Conservation (phyloP, 768 basidiomycete genomes). For the Lactifluus rugatus region DNA sequence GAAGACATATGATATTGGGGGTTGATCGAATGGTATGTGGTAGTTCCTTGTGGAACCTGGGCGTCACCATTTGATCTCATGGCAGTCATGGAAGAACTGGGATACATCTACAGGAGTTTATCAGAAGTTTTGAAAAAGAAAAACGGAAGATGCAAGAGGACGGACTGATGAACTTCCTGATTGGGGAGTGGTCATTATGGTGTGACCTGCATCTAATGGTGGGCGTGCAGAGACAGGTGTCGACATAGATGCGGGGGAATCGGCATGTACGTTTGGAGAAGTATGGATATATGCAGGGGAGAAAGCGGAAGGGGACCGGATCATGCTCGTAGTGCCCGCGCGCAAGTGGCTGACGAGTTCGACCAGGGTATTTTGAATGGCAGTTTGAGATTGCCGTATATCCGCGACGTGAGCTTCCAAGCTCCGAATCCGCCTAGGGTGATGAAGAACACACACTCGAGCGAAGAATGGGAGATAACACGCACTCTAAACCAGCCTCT, state of each 20-base stretch:
- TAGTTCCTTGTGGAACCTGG: slow-evolving; percentile 3
- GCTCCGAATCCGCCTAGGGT: slow-evolving; percentile 73
- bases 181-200: slow-evolving; percentile 22
- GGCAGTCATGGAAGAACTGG: slow-evolving; percentile 3
- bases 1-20: slow-evolving; percentile 7
- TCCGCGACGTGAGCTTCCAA: slow-evolving; percentile 82
- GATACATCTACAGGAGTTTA: slow-evolving; percentile 14
- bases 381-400: slow-evolving; percentile 59
- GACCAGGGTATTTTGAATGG: slow-evolving; percentile 69
- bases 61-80: slow-evolving; percentile 1
- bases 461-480: slow-evolving; percentile 14
- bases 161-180: slow-evolving; percentile 26
- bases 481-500: slow-evolving; percentile 84
- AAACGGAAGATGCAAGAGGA: background rate
- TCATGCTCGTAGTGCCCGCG: slow-evolving; percentile 34
- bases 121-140: background rate
- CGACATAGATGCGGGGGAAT: slow-evolving; percentile 34
- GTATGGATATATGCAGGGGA: slow-evolving; percentile 46
- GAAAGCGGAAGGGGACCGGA: slow-evolving; percentile 58
- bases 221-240: slow-evolving; percentile 31
- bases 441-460: background rate
- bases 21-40: slow-evolving; percentile 10
- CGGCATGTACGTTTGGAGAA: slow-evolving; percentile 59
- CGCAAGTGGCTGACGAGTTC: slow-evolving; percentile 77
- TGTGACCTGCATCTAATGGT: slow-evolving; percentile 20